phyloP scores from a whole-genome alignment of 495 filamentous ascomycete genomes.

The Pseudevernia furfuracea region DNA sequence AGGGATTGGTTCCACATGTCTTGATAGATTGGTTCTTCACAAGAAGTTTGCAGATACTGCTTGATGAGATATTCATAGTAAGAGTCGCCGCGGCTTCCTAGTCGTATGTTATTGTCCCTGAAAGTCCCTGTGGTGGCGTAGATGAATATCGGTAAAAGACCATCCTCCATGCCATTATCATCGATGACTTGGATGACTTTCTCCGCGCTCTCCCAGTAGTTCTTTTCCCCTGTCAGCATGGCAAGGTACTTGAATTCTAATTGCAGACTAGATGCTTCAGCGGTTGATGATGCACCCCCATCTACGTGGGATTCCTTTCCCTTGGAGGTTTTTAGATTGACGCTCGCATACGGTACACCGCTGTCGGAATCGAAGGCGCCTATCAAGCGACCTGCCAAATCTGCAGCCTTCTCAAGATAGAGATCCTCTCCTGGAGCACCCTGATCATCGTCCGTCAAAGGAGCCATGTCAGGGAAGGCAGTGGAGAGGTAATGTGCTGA shows the following conservation, averaged over 20 bases:
- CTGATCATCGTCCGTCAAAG: conserved; percentile 55
- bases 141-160: conserved; percentile 86
- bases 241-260: conserved; percentile 97
- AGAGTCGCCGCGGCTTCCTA: conserved; percentile 89
- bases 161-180: conserved; percentile 65
- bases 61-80: conserved; percentile 61
- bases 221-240: conserved; percentile 83
- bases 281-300: conserved; percentile 84
- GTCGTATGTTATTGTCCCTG: conserved; percentile 72
- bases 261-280: conserved; percentile 86
- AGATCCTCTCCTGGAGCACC: conserved; percentile 73
- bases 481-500: conserved; percentile 91
- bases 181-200: conserved; percentile 87
- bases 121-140: conserved; percentile 73
- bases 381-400: conserved; percentile 79
- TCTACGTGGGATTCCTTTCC: conserved; percentile 76
- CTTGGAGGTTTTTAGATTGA: conserved; percentile 69
- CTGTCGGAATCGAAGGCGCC: conserved; percentile 80
- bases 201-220: conserved; percentile 86
- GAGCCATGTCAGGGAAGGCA: conserved; percentile 57
- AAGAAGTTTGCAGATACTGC: conserved; percentile 58
- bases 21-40: conserved; percentile 76
- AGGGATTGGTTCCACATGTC: conserved; percentile 91
- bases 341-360: conserved; percentile 82
- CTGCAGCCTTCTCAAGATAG: conserved; percentile 91